Conservation (phyloP, 2,329 filamentous ascomycete genomes). For the Aspergillus calidoustus region DNA sequence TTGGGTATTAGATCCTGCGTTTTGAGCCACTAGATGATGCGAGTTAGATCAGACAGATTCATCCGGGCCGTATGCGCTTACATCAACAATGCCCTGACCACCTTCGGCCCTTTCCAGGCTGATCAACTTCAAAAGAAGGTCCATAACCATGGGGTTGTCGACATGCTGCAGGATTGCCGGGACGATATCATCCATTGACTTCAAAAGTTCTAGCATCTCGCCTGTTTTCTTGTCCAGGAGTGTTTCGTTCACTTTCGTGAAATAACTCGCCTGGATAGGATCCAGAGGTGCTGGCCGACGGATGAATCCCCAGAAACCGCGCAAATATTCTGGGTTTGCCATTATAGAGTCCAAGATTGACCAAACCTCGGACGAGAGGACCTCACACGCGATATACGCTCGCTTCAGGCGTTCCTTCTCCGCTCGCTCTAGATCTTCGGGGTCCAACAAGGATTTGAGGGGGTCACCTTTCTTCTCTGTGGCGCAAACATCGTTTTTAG, state of each 20-base stretch:
- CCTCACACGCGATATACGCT: slow-evolving; percentile 89
- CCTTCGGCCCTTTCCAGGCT: slow-evolving; percentile 91
- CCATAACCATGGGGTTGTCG: slow-evolving; percentile 98
- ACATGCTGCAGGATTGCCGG: slow-evolving; percentile 88
- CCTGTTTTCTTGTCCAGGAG: slow-evolving; percentile 97
- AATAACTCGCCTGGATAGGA: slow-evolving; percentile 93
- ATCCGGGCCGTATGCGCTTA: slow-evolving; percentile 50
- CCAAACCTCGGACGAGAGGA: slow-evolving; percentile 95
- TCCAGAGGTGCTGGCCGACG: slow-evolving; percentile 84
- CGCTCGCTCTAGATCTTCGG: slow-evolving; percentile 67
- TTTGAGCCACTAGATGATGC: slow-evolving; percentile 76
- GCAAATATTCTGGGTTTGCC: slow-evolving; percentile 77
- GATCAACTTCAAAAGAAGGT: slow-evolving; percentile 93
- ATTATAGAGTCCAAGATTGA: slow-evolving; percentile 92
- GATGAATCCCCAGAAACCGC: slow-evolving; percentile 89
- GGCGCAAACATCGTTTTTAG: slow-evolving; percentile 34
- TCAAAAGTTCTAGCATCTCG: slow-evolving; percentile 92
- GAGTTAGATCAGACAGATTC: slow-evolving; percentile 2
- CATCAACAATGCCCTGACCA: slow-evolving; percentile 91
- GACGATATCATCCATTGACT: slow-evolving; percentile 79
- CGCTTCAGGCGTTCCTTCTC: slow-evolving; percentile 94
- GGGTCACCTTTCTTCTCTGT: slow-evolving; percentile 46
- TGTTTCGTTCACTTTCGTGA: slow-evolving; percentile 98
- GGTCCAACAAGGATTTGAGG: slow-evolving; percentile 39
- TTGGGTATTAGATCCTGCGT: slow-evolving; percentile 84